These are phyloP conservation scores for Puccinia triticina DNA, from an alignment of 1,284 basidiomycete genomes.

Conservation along the genomic window DNA sequence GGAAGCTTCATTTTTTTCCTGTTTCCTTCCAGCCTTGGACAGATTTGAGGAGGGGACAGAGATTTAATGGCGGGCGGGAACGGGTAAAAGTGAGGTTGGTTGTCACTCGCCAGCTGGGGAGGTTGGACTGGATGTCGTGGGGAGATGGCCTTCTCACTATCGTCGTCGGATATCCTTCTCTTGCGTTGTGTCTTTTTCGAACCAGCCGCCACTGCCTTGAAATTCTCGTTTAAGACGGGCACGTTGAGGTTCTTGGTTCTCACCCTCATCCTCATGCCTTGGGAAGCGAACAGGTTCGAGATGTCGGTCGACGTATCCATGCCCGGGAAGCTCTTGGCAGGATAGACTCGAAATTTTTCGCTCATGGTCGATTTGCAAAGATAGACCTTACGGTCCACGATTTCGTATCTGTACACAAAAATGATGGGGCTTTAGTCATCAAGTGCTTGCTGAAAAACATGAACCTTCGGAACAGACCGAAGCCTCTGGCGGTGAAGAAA, in stretches of 20 bases:
- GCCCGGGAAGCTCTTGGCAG: slow-evolving; percentile 29
- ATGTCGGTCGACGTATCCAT: slow-evolving; percentile 18
- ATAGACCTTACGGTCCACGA: slow-evolving; percentile 21
- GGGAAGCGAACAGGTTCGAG: background rate
- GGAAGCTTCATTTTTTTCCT: slow-evolving; percentile 11
- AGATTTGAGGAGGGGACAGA: background rate
- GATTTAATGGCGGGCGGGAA: background rate
- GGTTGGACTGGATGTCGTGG: background rate
- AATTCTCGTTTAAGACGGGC: background rate
- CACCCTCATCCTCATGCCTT: slow-evolving; percentile 34
- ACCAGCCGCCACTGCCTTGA: background rate
- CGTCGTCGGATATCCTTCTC: background rate
- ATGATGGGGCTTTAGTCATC: background rate
- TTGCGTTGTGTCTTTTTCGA: background rate
- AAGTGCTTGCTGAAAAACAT: background rate
- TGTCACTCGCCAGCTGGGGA: background rate
- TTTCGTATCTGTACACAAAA: slow-evolving; percentile 20
- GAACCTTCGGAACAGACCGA: background rate
- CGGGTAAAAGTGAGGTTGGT: background rate
- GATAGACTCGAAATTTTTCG: slow-evolving; percentile 29
- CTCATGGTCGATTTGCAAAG: slow-evolving; percentile 25
- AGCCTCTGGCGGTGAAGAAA: background rate
- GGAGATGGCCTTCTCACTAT: background rate
- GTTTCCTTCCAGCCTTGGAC: background rate
- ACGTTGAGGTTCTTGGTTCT: slow-evolving; percentile 7